Evolutionary conservation across 306 rosid species (phyloP), one percentile per base, ranked within the genome.

Genomic region (Inga leiocalycina): DNA sequence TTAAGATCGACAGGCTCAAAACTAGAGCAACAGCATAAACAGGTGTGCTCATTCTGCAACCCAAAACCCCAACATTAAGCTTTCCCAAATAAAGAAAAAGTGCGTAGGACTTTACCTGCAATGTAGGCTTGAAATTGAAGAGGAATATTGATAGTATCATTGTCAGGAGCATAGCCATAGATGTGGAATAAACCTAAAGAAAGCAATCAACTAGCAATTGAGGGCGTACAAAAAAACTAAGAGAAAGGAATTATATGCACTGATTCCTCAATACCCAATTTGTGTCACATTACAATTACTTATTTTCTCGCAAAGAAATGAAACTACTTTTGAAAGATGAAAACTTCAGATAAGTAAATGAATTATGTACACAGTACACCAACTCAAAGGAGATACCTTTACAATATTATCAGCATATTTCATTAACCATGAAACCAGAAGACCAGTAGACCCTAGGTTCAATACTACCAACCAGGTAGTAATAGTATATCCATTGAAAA

Each of bases 161-260:
- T 4, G 97, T 87, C 78, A 91, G 84, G 51, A 88, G 93, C 97
- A 92, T 91, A 24, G 93, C 91, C 93, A 89, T 92, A 73, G 93
- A 89, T 51, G 93, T 90, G n/a, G 97, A 88, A 64, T 90, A 92
- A 80, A 92, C 94, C 93, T 92, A 74, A 48, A 74, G 32, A 64
- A 64, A 64, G 43, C 67, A 74, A 64, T 61, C 74, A 10, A 76
- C 64, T 20, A 71, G 8, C n/a, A 62, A 27, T 81, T 64, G 49
- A 3, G 10, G 79, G 61, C 24, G 20, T 32, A 41, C 0, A 2
- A 41, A 37, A 37, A 15, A 20, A 39, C n/a, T 3, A 39, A 81
- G 61, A 68, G 52, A 22, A 71, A 79, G 45, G 34, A 24, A 54
- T 6, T 19, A 10, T 27, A 71, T 48, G 8, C 20, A 61, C 6